Evolutionary conservation across 495 filamentous ascomycete species (phyloP), one percentile per base, ranked within the genome.

Genomic region (Aspergillus nanangensis): DNA sequence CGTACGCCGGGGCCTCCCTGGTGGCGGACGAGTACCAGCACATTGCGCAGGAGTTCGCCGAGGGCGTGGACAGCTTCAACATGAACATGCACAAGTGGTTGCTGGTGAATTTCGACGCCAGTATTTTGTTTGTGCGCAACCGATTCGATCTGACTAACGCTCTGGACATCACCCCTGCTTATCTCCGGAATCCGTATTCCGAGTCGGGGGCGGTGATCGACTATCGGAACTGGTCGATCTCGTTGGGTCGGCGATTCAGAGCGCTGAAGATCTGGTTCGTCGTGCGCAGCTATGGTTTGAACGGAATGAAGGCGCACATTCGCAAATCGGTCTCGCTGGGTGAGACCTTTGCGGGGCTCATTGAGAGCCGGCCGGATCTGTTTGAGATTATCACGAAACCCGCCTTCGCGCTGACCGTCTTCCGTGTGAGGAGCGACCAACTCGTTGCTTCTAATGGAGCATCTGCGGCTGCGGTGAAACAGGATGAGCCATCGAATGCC

Each of bases 1-100:
- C 92, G 3, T 97, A 96, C 68, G 93, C 93, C 3, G 93, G 93
- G 0, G 80, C 88, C 0, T 82, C 89, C 23, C 74, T 97, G 4
- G 74, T 96, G 4, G 84, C 82, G 13, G 82, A 88, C 14, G 89
- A 95, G 56, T 89, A 84, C 59, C 83, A 88, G 51, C 72, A 87
- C 56, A 75, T 89, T 41, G 72, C 85, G 1, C 58, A 72, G 33
- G 66, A 77, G 5, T 80, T 95, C 38, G 60, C 70, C 1, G 63
- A 69, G 45, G 69, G 65, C 0, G 89, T 95, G 47, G 90, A 96
- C 66, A 89, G 83, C 57, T 96, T 93, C 72, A 80, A 96, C 59
- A 81, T 88, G 70, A 98, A 97, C 67, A 86, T 96, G 86, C 93
- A 96, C 72, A 98, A 98, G 71, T 96, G 93, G 91, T 75, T 96